Evolutionary conservation across 768 basidiomycete genomes (phyloP).

Genomic region (Calvatia gigantea): DNA sequence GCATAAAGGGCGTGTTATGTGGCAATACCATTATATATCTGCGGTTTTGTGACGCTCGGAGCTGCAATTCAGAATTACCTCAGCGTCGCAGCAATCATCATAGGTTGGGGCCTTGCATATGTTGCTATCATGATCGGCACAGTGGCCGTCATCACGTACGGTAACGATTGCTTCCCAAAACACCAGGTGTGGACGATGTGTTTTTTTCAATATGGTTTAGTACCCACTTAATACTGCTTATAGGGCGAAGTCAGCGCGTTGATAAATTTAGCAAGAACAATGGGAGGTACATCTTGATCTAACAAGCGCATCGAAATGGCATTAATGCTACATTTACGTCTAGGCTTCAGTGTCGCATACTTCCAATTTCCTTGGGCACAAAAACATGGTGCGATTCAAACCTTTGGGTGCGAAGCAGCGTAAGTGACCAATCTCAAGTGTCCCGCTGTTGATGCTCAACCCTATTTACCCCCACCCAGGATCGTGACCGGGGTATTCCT

Average conservation of each 20-base stretch:
- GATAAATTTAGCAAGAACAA: conserved; percentile 47
- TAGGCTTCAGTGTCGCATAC: conserved; percentile 51
- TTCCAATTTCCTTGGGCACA: conserved; percentile 57
- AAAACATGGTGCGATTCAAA: conserved; percentile 48
- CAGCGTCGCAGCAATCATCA: conserved; percentile 43
- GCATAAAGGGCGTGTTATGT: conserved; percentile 45
- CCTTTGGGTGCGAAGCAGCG: conserved; percentile 55
- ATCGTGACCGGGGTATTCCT: background rate
- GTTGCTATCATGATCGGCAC: conserved; percentile 50
- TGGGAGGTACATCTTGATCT: conserved; percentile 35
- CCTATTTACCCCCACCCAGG: background rate
- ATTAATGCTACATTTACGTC: background rate
- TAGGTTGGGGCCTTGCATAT: conserved; percentile 59
- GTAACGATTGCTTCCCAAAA: background rate
- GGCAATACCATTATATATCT: conserved; percentile 50
- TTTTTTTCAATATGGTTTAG: no score
- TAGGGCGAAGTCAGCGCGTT: conserved; percentile 55
- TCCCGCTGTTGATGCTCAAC: background rate
- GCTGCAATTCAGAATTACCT: conserved; percentile 45
- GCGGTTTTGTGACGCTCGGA: conserved; percentile 50
- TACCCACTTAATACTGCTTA: background rate
- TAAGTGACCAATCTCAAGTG: conserved; percentile 20
- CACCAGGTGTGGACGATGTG: no score
- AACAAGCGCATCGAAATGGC: background rate
- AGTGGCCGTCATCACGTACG: conserved; percentile 38